These are phyloP conservation scores for Myxozyma vanderwaltii DNA, from an alignment of 805 yeast genomes.

Conservation along the genomic window DNA sequence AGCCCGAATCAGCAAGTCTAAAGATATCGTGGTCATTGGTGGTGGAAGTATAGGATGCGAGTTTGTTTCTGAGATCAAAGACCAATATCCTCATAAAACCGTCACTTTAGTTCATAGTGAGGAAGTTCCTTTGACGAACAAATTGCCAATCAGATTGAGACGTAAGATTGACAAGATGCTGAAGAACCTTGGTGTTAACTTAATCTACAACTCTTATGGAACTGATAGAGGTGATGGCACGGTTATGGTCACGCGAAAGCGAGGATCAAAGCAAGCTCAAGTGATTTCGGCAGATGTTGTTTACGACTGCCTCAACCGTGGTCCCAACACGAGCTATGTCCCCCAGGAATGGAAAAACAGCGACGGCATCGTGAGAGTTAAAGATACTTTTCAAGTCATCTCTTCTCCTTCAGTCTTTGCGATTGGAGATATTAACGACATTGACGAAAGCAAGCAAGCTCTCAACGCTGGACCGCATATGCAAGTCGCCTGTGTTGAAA, in stretches of 20 bases:
- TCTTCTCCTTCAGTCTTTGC: constrained; percentile 11
- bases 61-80: constrained; percentile 52
- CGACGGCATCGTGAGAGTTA: constrained; percentile 3
- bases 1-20: constrained; percentile 42
- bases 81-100: constrained; percentile 42
- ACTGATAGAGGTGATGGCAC: constrained; percentile 7
- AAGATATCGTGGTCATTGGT: constrained; percentile 51
- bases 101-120: constrained; percentile 40
- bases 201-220: constrained; percentile 21
- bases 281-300: constrained; percentile 17
- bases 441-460: constrained; percentile 16
- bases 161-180: constrained; percentile 25
- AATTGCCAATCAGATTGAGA: constrained; percentile 13
- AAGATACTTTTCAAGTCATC: constrained; percentile 2
- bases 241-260: constrained; percentile 1
- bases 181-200: constrained; percentile 27
- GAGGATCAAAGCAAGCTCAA: background rate
- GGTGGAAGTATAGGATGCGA: constrained; percentile 58
- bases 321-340: constrained; percentile 8
- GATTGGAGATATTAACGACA: constrained; percentile 20
- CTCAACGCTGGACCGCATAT: background rate
- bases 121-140: constrained; percentile 15
- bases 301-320: background rate
- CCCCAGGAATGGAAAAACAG: constrained; percentile 11
- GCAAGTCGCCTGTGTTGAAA: background rate